Percentiles rank a stretch among this genome's conserved stretches.
phyloP scores from a whole-genome alignment of 192 early-diverging fungal genomes.

The Chytriomyces sp. region DNA sequence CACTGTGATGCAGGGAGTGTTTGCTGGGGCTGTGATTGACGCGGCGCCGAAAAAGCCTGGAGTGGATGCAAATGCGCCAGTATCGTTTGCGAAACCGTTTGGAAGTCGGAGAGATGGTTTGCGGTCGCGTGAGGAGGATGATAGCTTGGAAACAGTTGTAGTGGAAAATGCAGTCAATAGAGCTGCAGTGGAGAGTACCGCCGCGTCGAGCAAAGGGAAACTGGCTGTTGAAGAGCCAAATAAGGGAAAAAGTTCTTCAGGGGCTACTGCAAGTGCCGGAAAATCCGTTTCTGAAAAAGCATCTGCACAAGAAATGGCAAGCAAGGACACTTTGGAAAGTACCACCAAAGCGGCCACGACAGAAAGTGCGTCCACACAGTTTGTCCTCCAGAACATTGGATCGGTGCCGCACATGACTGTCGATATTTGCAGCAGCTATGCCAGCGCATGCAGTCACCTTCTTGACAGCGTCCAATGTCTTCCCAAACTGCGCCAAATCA shows the following conservation, averaged over 20 bases:
- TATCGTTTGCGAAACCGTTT: neutral
- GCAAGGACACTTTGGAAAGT: neutral
- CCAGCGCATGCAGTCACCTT: neutral
- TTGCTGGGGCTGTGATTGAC: neutral
- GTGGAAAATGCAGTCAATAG: neutral
- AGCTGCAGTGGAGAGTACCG: neutral
- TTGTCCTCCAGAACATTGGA: neutral
- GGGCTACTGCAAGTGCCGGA: too few relatives aligned
- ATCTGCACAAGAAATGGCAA: too few relatives aligned
- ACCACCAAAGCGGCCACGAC: neutral
- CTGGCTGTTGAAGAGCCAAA: too few relatives aligned
- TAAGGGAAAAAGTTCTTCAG: neutral
- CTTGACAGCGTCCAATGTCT: neutral
- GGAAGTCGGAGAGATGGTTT: neutral
- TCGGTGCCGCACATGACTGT: neutral
- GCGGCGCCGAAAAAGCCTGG: neutral
- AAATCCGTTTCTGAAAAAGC: too few relatives aligned
- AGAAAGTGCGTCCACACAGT: neutral
- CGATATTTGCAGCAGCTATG: slow-evolving; percentile 4
- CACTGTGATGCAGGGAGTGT: slow-evolving; percentile 6
- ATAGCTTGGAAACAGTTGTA: neutral
- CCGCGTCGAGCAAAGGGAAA: neutral
- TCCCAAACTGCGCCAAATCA: neutral
- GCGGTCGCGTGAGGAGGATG: neutral
- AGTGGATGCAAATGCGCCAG: neutral